Evolutionary conservation across 202 grass and related monocot genomes (phyloP).

Genomic region (Cymbopogon flexuosus): DNA sequence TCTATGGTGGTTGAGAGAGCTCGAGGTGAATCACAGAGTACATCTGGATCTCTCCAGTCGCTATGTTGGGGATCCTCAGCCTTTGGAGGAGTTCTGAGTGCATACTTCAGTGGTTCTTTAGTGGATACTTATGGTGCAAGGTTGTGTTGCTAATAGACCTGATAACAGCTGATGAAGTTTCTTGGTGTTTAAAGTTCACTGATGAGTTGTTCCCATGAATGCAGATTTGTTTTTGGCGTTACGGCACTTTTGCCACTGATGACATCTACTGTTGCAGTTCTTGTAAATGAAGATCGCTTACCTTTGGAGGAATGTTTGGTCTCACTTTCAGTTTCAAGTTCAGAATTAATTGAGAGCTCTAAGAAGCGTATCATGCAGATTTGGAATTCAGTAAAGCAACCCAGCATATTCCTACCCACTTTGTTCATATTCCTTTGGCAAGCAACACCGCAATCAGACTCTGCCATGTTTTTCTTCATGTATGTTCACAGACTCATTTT

Average conservation of each 20-base stretch:
- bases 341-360: slow-evolving; percentile 58
- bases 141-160: slow-evolving; percentile 29
- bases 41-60: slow-evolving; percentile 91
- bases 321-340: slow-evolving; percentile 48
- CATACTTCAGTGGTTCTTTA: slow-evolving; percentile 93
- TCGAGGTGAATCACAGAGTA: slow-evolving; percentile 93
- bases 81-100: slow-evolving; percentile 82
- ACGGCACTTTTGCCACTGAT: slow-evolving; percentile 83
- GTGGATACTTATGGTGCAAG: slow-evolving; percentile 89
- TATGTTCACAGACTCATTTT: slow-evolving; percentile 2
- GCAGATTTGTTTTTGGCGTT: slow-evolving; percentile 92
- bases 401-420: no score
- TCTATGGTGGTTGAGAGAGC: slow-evolving; percentile 99
- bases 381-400: no score
- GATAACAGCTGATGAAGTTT: slow-evolving; percentile 8
- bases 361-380: no score
- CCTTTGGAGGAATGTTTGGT: slow-evolving; percentile 25
- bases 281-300: slow-evolving; percentile 74
- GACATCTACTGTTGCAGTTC: slow-evolving; percentile 82
- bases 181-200: slow-evolving; percentile 2
- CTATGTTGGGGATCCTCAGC: slow-evolving; percentile 95
- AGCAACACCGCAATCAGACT: no score
- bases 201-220: slow-evolving; percentile 23
- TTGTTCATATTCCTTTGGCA: no score
- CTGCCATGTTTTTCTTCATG: no score